phyloP scores from a whole-genome alignment of 164 flowering plant species.

The Vitis riparia region DNA sequence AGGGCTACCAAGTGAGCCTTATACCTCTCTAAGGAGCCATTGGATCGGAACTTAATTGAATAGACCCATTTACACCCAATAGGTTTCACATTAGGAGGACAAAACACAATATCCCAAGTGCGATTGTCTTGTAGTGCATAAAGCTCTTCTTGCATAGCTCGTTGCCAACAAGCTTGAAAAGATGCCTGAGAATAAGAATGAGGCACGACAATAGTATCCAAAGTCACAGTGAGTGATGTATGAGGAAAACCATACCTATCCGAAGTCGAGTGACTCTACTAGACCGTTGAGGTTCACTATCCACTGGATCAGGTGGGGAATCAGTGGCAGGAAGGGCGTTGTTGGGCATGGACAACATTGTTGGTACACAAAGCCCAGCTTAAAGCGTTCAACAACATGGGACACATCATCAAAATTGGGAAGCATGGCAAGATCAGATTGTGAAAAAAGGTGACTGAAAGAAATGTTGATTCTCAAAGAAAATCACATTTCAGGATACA shows the following conservation, averaged over 20 bases:
- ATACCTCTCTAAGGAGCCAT: too few relatives aligned
- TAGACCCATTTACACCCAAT: slow-evolving; percentile 11
- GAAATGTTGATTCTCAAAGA: slow-evolving; percentile 13
- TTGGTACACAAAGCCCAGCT: too few relatives aligned
- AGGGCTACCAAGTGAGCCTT: too few relatives aligned
- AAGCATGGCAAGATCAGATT: too few relatives aligned
- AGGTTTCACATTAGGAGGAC: background rate
- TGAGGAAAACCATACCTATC: background rate
- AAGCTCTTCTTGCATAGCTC: too few relatives aligned
- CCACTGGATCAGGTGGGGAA: background rate
- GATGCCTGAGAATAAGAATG: too few relatives aligned
- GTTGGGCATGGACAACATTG: too few relatives aligned
- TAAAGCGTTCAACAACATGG: too few relatives aligned
- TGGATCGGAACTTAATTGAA: background rate
- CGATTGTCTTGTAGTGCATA: background rate
- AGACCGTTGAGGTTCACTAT: background rate
- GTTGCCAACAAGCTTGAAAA: too few relatives aligned
- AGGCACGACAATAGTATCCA: too few relatives aligned
- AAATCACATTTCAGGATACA: slow-evolving; percentile 10
- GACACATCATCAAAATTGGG: too few relatives aligned
- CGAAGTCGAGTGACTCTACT: background rate
- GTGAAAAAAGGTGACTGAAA: background rate
- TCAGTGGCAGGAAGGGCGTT: background rate
- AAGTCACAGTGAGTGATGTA: background rate
- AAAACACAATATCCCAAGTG: background rate